Base-by-base conservation (phyloP, 1,139 yeast species). In the Groenewaldozyma sp. region DNA sequence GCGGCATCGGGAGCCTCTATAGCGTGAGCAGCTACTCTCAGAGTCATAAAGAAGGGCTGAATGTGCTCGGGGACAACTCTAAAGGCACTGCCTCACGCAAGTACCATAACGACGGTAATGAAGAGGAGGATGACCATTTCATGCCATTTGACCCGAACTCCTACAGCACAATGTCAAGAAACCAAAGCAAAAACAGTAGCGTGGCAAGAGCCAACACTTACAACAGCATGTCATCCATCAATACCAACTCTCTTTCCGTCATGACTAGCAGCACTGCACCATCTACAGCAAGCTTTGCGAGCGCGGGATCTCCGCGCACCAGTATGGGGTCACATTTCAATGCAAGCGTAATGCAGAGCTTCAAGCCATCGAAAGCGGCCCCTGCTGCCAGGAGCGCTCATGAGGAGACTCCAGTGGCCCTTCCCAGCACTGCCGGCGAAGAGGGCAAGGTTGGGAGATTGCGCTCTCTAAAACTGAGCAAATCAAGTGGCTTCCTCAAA, bases 401-500 rank as follows among this genome's bases (percentile, higher is more conserved):
- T n/a, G n/a, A n/a, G n/a, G n/a, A n/a, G n/a, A n/a, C n/a, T n/a
- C 55, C 60, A 17, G 50, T 50, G 11, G 43, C 41, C 11, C 44
- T 50, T 18, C 55, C 56, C 18, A 47, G 43, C 27, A 49, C 47
- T 16, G 46, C 44, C 18, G 31, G 40, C 7, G 6, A 43, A 4
- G 45, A 47, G 19, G 11, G 37, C 19, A 42, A 43, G n/a, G 36
- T 50, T 14, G 17, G 22, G n/a, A 7, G 33, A 1, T 35, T 39
- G 3, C 45, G 45, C 28, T 43, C 55, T 3, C 43, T 58, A 34
- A 55, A 53, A 35, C 42, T 57, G 19, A 53, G 53, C 29, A 52
- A 52, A 37, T 54, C 61, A 1, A 67, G 78, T 1, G 76, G 73
- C 19, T 70, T 78, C 42, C 68, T 80, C 54, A 73, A 68, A 47